Evolutionary conservation across 345 rosid genomes (phyloP), one percentile per base, ranked within the genome.

Genomic region (Populus simonii): DNA sequence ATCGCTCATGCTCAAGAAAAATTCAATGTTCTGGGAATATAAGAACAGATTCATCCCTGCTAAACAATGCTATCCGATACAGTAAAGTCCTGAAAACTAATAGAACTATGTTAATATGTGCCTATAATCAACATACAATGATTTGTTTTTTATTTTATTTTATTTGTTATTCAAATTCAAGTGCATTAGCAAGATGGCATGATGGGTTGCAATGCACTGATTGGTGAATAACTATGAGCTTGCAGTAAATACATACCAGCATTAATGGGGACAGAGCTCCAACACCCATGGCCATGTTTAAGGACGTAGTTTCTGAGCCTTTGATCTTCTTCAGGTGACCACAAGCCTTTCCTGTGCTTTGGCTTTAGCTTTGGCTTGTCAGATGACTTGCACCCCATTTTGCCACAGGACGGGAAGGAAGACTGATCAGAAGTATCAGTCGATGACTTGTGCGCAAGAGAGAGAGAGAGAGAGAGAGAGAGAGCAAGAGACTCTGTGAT

Each of bases 261-360:
- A 83, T 92, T 85, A 71, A 91, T 76, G 80, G 99, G 92, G 79
- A 93, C 91, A 39, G 94, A 85, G 85, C 91, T 92, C 99, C 99
- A 95, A 80, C 94, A 91, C 43, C 90, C 81, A 81, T 89, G 94
- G 79, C 98, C 99, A 79, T 95, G 85, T 35, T 85, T 81, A 73
- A 88, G 77, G 84, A 95, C 81, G 73, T 88, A 82, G 79, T 75
- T 85, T 55, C 84, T 87, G 62, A 95, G 99, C 85, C 84, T 87
- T 6, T 87, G 90, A 80, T 95, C 99, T 88, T 95, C 99, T 81
- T 93, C 99, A 61, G 99, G 99, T 47, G 99, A 95, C 99, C 99
- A 95, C 25, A 95, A 80, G 61, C 99, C 99, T 77, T 93, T 95
- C 82, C 89, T 90, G 76, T 89, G 92, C 86, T 73, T 57, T 8